Evolutionary conservation across 345 rosid genomes (phyloP).

Genomic region (Fremontodendron californicum): DNA sequence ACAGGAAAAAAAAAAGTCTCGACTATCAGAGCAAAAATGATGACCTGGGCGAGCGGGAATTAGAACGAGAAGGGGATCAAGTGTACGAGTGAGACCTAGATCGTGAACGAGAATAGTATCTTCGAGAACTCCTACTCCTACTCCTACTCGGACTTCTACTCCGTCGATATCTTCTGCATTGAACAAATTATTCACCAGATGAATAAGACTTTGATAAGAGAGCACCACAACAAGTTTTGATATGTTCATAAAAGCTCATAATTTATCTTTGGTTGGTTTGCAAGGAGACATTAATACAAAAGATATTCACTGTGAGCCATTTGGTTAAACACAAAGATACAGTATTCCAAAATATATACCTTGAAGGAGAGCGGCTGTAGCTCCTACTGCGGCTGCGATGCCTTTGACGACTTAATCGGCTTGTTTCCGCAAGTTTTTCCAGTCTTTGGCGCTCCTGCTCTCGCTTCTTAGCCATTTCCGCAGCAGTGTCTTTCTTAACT

Average conservation of each 20-base stretch:
- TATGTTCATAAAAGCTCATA: not conserved
- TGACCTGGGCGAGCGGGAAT: slow-evolving; percentile 74
- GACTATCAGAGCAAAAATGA: not conserved
- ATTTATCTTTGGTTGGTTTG: not conserved
- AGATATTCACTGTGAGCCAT: not conserved
- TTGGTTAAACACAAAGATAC: not conserved
- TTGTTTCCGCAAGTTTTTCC: slow-evolving; percentile 91
- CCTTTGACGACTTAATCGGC: slow-evolving; percentile 60
- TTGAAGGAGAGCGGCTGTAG: slow-evolving; percentile 77
- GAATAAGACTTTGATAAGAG: not conserved
- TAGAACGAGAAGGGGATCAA: not conserved
- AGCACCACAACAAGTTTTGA: not conserved
- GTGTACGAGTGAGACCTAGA: not conserved
- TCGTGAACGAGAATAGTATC: slow-evolving; percentile 31
- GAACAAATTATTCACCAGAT: not conserved
- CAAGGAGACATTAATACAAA: not conserved
- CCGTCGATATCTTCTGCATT: slow-evolving; percentile 4
- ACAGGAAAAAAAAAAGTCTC: not conserved
- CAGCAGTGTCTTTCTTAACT: slow-evolving; percentile 97
- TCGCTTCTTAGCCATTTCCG: slow-evolving; percentile 84
- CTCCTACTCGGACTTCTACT: slow-evolving; percentile 53
- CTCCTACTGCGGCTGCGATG: slow-evolving; percentile 81
- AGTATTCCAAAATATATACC: slow-evolving; percentile 34
- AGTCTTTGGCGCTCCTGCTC: slow-evolving; percentile 91
- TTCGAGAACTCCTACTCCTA: slow-evolving; percentile 51